Evolutionary conservation across 257 asterid species (phyloP).

Genomic region (Knoxia roxburghii): DNA sequence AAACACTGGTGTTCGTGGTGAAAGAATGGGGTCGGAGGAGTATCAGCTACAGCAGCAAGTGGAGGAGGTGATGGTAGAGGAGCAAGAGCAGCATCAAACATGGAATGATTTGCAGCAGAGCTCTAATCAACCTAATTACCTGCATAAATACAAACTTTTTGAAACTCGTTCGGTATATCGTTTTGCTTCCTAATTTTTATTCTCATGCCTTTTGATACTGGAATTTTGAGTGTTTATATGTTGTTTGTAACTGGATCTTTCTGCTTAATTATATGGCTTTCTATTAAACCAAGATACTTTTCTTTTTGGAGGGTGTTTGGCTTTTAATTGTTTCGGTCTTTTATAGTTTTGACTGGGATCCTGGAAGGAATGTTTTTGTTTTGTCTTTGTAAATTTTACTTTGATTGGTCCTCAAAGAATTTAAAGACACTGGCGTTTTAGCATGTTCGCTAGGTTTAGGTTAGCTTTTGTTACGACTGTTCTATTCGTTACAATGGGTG

Average conservation of each 20-base stretch:
- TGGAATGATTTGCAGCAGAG: conserved; percentile 18
- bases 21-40: conserved; percentile 34
- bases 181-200: neutral
- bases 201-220: neutral
- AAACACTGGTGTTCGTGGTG: conserved; percentile 1
- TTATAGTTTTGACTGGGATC: too few species aligned
- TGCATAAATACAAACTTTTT: conserved; percentile 78
- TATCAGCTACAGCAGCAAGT: neutral
- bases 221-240: neutral
- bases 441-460: too few species aligned
- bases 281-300: too few species aligned
- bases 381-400: neutral
- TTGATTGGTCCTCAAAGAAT: too few species aligned
- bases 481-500: too few species aligned
- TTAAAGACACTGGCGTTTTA: too few species aligned
- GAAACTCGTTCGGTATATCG: conserved; percentile 82
- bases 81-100: neutral
- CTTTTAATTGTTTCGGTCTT: too few species aligned
- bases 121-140: conserved; percentile 22
- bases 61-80: neutral
- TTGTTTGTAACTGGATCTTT: neutral
- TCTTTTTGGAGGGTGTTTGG: neutral
- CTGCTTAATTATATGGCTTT: too few species aligned
- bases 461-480: too few species aligned
- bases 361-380: neutral